Evolutionary conservation across 352 stramenopile species (phyloP), one percentile per base, ranked within the genome.

Genomic region (Phytophthora aleatoria): DNA sequence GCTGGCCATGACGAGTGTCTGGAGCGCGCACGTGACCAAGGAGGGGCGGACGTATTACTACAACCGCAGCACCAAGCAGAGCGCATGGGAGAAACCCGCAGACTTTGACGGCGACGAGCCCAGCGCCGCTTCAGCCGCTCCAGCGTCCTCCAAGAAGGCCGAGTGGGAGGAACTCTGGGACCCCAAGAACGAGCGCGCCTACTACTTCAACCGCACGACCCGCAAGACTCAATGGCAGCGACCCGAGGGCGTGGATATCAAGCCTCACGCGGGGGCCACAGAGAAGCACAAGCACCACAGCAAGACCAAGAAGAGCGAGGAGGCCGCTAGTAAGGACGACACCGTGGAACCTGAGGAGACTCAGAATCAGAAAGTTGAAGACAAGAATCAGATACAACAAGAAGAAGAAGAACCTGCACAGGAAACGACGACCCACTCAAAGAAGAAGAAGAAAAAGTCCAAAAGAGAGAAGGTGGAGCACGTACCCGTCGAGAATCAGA

Each of bases 161-260:
- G 82, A 94, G 5, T 96, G 87, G 87, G 87, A 96, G 62, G 85
- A 96, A 59, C 78, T 94, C 3, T 93, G 85, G 81, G 87, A 96
- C 59, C 84, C 85, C 20, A 94, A 92, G 77, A 96, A 91, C 55
- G 72, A 90, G 57, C 85, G 85, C 33, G 64, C 85, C 24, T 96
- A 96, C 67, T 96, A 96, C 69, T 92, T 92, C 76, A 90, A 96
- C 73, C 87, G 85, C 51, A 58, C 74, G 48, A 90, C 68, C 5
- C 81, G 84, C 20, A 93, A 93, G 71, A 94, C 84, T 20, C 85
- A 94, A 62, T 96, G 87, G 87, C 74, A 84, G 50, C 73, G 74
- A n/a, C 87, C 87, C 9, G 79, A 94, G 63, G 62, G 71, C 16
- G 87, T 96, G 10, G 69, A 89, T 36, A 90, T 94, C 55, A 92